Base-by-base conservation (phyloP, 805 yeast genomes). In the Clavispora santaluciae region DNA sequence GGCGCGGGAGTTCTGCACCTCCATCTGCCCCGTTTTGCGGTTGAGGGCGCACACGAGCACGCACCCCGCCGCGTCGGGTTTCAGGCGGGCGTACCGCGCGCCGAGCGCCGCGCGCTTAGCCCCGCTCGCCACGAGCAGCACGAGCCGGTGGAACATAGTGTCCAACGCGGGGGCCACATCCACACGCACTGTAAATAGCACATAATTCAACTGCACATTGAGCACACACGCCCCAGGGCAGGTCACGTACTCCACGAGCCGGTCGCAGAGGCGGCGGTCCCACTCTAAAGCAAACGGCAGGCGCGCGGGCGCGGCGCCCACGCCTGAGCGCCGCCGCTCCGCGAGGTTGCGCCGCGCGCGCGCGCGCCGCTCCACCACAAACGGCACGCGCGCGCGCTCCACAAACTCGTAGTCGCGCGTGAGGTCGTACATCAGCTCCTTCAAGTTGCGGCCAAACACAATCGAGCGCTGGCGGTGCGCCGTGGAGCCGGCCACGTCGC, bases 151-250 rank as follows among this genome's bases (percentile, higher is more conserved):
- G 20, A 47, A 41, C 13, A 43, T 22, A 15, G 39, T 36, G 35
- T 63, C 62, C 31, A 63, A 35, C 16, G 53, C 56, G 6, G 55
- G 48, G 12, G 54, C 40, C 7, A 60, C 38, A 43, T 68, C 64
- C 16, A 68, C 52, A 15, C 54, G 55, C 37, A 65, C 39, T 5
- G 64, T 63, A 48, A 67, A 67, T 29, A 68, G 50, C 9, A 63
- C 54, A 41, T 57, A 69, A 43, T 69, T 67, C 42, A 66, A 54
- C 34, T 66, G 72, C 15, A 69, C 42, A 38, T 66, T 66, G 21
- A 60, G 46, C 33, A 69, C 54, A 29, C 67, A 57, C n/a, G 56
- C 43, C 15, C 50, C 56, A 11, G 51, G 49, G 31, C 60, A 56
- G 1, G 61, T 51, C 6, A 62, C 39, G 26, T 46, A 51, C 8